These are phyloP conservation scores for Jackrogersella minutella DNA, from an alignment of 495 filamentous ascomycete genomes.

Conservation along the genomic window DNA sequence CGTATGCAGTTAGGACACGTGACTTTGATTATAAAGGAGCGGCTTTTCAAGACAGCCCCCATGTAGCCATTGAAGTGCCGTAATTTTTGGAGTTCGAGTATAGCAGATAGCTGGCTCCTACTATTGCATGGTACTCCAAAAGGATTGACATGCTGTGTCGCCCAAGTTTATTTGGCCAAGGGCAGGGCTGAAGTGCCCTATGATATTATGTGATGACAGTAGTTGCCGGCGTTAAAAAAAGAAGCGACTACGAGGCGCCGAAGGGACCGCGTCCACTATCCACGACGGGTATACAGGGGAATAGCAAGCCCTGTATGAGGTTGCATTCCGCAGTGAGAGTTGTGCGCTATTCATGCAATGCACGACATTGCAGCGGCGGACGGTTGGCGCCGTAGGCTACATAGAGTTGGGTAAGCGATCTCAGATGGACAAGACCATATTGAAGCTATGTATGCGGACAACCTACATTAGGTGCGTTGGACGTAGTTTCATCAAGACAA, in stretches of 20 bases:
- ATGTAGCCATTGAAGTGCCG: slow-evolving; percentile 30
- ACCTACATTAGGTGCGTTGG: slow-evolving; percentile 11
- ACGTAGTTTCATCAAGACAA: slow-evolving; percentile 18
- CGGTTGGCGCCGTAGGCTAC: slow-evolving; percentile 37
- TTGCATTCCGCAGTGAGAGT: slow-evolving; percentile 36
- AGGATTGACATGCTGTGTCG: slow-evolving; percentile 36
- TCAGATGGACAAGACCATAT: slow-evolving; percentile 37
- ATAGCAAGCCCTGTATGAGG: slow-evolving; percentile 37
- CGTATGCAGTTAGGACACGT: slow-evolving; percentile 38
- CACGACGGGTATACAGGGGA: slow-evolving; percentile 39
- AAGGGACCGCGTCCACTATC: slow-evolving; percentile 32
- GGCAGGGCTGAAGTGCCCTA: slow-evolving; percentile 31
- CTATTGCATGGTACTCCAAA: slow-evolving; percentile 36
- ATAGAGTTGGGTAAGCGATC: slow-evolving; percentile 39
- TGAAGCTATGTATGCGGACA: slow-evolving; percentile 30
- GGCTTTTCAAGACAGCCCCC: slow-evolving; percentile 9
- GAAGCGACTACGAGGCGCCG: slow-evolving; percentile 21
- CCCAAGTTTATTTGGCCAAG: slow-evolving; percentile 26
- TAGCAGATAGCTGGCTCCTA: slow-evolving; percentile 25
- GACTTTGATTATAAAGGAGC: slow-evolving; percentile 26
- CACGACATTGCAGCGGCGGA: slow-evolving; percentile 38
- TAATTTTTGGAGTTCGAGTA: slow-evolving; percentile 27
- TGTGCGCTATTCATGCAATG: slow-evolving; percentile 39
- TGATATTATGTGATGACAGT: slow-evolving; percentile 19
- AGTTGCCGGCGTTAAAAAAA: slow-evolving; percentile 35